Percentiles rank a stretch among this genome's conserved stretches.
These are phyloP conservation scores for Corynespora cassiicola DNA, from an alignment of 2,329 filamentous ascomycete genomes.

Conservation along the genomic window DNA sequence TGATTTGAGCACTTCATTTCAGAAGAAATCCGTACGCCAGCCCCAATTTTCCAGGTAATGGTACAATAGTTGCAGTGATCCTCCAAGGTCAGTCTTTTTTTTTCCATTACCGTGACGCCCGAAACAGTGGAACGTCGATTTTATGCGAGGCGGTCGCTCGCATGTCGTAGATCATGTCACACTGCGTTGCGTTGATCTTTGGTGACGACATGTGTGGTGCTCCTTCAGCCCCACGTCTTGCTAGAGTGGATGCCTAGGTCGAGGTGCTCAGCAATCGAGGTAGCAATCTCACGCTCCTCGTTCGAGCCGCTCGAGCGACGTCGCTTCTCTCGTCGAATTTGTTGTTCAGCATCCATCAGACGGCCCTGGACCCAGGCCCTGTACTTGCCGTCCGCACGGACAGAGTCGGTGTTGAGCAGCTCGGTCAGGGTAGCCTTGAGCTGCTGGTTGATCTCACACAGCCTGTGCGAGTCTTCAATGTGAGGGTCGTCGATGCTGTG, in stretches of 20 bases:
- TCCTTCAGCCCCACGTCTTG: slow-evolving; percentile 33
- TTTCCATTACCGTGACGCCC: neutral
- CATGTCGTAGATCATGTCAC: no score
- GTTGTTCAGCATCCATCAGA: slow-evolving; percentile 61
- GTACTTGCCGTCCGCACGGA: slow-evolving; percentile 52
- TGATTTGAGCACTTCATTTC: slow-evolving; percentile 41
- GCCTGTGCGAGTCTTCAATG: slow-evolving; percentile 50
- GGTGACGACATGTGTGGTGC: neutral
- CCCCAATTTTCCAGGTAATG: slow-evolving; percentile 7
- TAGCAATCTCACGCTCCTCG: slow-evolving; percentile 40
- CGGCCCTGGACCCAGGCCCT: slow-evolving; percentile 59
- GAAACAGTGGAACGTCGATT: neutral
- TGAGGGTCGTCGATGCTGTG: slow-evolving; percentile 39
- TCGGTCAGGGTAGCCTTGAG: slow-evolving; percentile 63
- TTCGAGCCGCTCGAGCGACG: slow-evolving; percentile 43
- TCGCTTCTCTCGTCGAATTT: slow-evolving; percentile 53
- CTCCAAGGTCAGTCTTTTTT: no score
- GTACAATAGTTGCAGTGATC: slow-evolving; percentile 8
- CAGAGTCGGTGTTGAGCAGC: slow-evolving; percentile 60
- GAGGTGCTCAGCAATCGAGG: slow-evolving; percentile 43
- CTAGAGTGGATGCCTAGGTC: slow-evolving; percentile 33
- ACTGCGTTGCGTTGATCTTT: no score
- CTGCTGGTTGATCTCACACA: slow-evolving; percentile 59
- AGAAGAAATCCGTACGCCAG: slow-evolving; percentile 27
- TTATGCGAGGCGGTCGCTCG: no score